phyloP scores from a whole-genome alignment of 2,329 filamentous ascomycete species.

The Endocalyx cinctus region DNA sequence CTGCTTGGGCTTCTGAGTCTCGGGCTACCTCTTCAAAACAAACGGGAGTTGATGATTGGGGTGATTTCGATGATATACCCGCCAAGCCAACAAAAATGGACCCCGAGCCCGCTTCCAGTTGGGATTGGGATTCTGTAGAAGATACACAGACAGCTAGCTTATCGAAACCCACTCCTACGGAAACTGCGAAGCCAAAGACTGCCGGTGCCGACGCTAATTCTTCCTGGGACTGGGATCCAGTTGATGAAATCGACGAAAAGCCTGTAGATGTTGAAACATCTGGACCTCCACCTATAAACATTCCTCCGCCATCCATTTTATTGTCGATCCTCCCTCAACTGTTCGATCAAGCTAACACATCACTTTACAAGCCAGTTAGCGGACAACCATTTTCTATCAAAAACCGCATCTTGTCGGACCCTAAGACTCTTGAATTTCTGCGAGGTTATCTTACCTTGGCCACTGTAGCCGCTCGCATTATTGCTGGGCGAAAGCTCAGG shows the following conservation, averaged over 20 bases:
- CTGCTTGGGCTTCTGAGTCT: slow-evolving; percentile 41
- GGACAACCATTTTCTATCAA: slow-evolving; percentile 54
- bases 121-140: slow-evolving; percentile 24
- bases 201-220: slow-evolving; percentile 8
- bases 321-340: slow-evolving; percentile 71
- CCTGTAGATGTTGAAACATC: slow-evolving; percentile 21
- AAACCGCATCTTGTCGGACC: slow-evolving; percentile 59
- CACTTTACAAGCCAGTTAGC: slow-evolving; percentile 62
- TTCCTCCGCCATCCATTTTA: slow-evolving; percentile 82
- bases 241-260: slow-evolving; percentile 27
- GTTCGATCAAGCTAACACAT: slow-evolving; percentile 59
- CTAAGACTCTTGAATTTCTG: slow-evolving; percentile 59
- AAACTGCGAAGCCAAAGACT: slow-evolving; percentile 2
- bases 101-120: slow-evolving; percentile 20
- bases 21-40: slow-evolving; percentile 10
- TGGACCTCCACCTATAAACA: slow-evolving; percentile 68
- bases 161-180: slow-evolving; percentile 4
- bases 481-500: slow-evolving; percentile 77
- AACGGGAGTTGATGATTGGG: slow-evolving; percentile 43
- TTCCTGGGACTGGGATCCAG: slow-evolving; percentile 48
- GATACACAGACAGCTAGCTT: slow-evolving; percentile 7
- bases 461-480: slow-evolving; percentile 69
- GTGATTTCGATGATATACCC: slow-evolving; percentile 44
- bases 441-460: slow-evolving; percentile 59
- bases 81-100: slow-evolving; percentile 13